Base-by-base conservation (phyloP, 2,329 filamentous ascomycete species). In the Colletotrichum lupini region DNA sequence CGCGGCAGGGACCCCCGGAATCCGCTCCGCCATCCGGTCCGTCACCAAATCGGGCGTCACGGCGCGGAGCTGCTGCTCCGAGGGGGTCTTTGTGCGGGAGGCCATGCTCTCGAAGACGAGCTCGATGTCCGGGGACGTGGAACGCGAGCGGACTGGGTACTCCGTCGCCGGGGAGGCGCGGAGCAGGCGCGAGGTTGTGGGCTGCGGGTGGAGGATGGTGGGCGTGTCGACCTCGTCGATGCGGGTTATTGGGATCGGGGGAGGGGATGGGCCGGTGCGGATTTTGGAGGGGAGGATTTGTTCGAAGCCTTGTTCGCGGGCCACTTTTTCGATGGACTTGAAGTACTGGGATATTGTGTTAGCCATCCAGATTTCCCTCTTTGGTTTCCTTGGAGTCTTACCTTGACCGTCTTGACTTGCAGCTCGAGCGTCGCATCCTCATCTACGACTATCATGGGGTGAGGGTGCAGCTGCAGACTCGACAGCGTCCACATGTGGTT, bases 401-500 rank as follows among this genome's bases (percentile, higher is more conserved):
- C 88, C 84, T 88, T 90, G 78, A 94, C 92, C 0, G 92, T 94
- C 85, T 94, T 94, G 74, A 94, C 92, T 80, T 92, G 91, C 64
- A 94, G 84, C 81, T 94, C 92, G 16, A 93, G 84, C 1, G 92
- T 94, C 19, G 92, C 92, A 79, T 96, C 94, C 78, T 96, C 93
- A 78, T 97, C 94, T 58, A 93, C 93, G 11, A 96, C 93, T 76
- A 97, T 91, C 87, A 97, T 91, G 66, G 94, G 92, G 78, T 95
- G 92, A 4, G 91, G 92, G 81, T 97, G 94, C 75, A 96, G 85
- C 81, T 97, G 94, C 55, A 97, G 86, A 67, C 91, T 91, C 9
- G 94, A 96, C 7, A 97, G 87, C 1, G 94, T 96, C 94, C 94
- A 97, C 93, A 96, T 96, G 84, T 97, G 94, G 81, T 95, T 96